phyloP scores from a whole-genome alignment of 495 filamentous ascomycete genomes.

The Aspergillus sclerotioniger region DNA sequence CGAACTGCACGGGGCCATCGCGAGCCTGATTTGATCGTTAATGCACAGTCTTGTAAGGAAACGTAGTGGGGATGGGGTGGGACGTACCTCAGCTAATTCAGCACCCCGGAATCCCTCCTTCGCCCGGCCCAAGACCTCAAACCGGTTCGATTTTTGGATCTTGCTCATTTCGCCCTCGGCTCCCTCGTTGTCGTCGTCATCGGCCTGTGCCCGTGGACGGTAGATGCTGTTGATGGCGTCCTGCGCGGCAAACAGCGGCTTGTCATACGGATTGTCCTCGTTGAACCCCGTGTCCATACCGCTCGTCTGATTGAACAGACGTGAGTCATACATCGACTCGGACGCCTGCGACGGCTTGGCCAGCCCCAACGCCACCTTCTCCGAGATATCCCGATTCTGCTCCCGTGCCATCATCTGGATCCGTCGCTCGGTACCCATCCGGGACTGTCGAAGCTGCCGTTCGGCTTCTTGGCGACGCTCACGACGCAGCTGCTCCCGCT shows the following conservation, averaged over 20 bases:
- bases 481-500: constrained; percentile 71
- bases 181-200: constrained; percentile 75
- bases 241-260: constrained; percentile 93
- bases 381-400: constrained; percentile 94
- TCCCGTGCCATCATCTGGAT: constrained; percentile 91
- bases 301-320: constrained; percentile 89
- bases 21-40: constrained; percentile 50
- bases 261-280: constrained; percentile 97
- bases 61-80: not conserved
- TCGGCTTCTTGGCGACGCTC: constrained; percentile 82
- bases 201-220: constrained; percentile 65
- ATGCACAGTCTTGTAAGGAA: not conserved
- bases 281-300: constrained; percentile 92
- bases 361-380: constrained; percentile 93
- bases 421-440: constrained; percentile 90
- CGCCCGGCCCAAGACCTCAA: constrained; percentile 84
- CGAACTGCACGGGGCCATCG: constrained; percentile 95
- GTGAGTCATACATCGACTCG: constrained; percentile 94
- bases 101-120: constrained; percentile 86
- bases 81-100: constrained; percentile 76
- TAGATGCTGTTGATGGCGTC: constrained; percentile 96
- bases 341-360: constrained; percentile 89
- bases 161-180: constrained; percentile 80
- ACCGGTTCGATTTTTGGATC: constrained; percentile 78
- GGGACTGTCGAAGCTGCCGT: constrained; percentile 85